Base-by-base conservation (phyloP, 495 filamentous ascomycete species). In the Aspergillus conjunctus region DNA sequence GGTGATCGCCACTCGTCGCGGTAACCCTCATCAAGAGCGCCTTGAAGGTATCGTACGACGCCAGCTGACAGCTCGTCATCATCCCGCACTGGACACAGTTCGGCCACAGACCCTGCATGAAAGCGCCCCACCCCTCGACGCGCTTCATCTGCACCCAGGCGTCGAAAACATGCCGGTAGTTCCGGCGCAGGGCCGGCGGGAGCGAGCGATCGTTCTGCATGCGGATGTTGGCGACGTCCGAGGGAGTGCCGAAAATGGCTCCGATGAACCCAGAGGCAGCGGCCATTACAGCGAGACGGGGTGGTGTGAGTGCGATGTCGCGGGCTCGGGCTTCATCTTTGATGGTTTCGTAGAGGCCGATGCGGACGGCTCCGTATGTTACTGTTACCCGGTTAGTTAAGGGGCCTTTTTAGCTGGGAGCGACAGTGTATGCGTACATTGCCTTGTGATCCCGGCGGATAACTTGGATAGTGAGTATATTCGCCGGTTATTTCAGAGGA, bases 201-300 rank as follows among this genome's bases (percentile, higher is more conserved):
- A 93, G 83, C 0, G 91, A 83, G 20, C 87, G 83, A 70, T 96
- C 92, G 77, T 95, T 88, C 74, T 96, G 92, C 92, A 97, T 97
- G 54, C 92, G 88, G 41, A 96, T 91, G 70, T 96, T 96, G 53
- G 93, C 82, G 12, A 96, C 87, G 71, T 96, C 92, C 50, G 91
- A 91, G 0, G 90, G 87, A 68, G 93, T 96, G 58, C 92, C 92
- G 12, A 90, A 86, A 7, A 95, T 73, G 30, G 92, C 92, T 44
- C 92, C 92, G 0, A 92, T 67, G 69, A 93, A 87, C 41, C 92
- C 92, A 4, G 91, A 92, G 12, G 79, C 77, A 4, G 84, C 85
- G 33, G 92, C 87, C 71, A 94, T 86, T 52, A 79, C 81, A 54
- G 93, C 81, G 1, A 96, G 84, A 8, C 82, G 74, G 0, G 82